Evolutionary conservation across 805 yeast genomes (phyloP).

Genomic region (Schwanniomyces pseudopolymorphus): DNA sequence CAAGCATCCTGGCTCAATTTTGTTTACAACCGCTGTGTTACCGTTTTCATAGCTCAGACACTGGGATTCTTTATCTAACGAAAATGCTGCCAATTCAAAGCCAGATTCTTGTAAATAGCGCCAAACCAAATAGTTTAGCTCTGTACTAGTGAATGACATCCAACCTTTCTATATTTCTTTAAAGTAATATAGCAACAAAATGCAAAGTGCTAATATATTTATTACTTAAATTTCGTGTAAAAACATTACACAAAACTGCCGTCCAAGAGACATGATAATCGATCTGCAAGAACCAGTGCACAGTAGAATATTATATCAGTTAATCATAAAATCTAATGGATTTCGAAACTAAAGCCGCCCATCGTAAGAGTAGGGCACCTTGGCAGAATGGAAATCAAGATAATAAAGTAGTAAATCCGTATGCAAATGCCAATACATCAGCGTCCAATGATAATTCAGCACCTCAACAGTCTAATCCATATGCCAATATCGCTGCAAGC

Average conservation of each 20-base stretch:
- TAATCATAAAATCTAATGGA: conserved; percentile 21
- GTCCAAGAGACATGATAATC: background rate
- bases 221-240: background rate
- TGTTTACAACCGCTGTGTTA: conserved; percentile 38
- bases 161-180: background rate
- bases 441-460: conserved; percentile 5
- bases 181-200: background rate
- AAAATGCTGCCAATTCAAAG: conserved; percentile 71
- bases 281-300: background rate
- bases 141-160: conserved; percentile 82
- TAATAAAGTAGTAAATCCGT: conserved; percentile 22
- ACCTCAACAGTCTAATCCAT: conserved; percentile 15
- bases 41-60: conserved; percentile 55
- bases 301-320: background rate
- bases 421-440: conserved; percentile 23
- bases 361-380: conserved; percentile 44
- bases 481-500: conserved; percentile 6
- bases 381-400: conserved; percentile 28
- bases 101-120: conserved; percentile 88
- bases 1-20: conserved; percentile 75
- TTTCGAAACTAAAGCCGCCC: conserved; percentile 24
- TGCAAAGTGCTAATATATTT: background rate
- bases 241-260: background rate
- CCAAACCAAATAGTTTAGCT: conserved; percentile 90
- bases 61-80: conserved; percentile 72